Base-by-base conservation (phyloP, 2,329 filamentous ascomycete species). In the Dendrostoma leiphaemia region DNA sequence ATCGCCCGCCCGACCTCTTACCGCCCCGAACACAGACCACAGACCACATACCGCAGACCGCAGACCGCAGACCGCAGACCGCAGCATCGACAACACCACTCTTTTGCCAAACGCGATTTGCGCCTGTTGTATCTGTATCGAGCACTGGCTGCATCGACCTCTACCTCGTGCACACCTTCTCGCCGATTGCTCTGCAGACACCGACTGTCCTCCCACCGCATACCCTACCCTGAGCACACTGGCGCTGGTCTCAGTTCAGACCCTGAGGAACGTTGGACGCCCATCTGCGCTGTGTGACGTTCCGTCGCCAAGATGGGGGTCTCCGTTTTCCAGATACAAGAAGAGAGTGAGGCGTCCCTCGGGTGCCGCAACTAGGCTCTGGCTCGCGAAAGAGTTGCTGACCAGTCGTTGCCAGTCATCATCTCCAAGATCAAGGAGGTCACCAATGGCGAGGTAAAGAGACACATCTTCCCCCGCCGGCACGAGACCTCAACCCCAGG, bases 321-420 rank as follows among this genome's bases (percentile, higher is more conserved):
- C 72, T 96, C 91, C 61, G 83, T 92, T 65, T 88, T 96, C 67
- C 85, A 91, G 68, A 85, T 91, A 66, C 91, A 96, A 79, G 87
- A 86, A 64, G 85, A 90, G 61, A 79, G 88, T 90, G 73, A 71
- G 82, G n/a, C 65, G 50, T 4, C 17, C 15, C 40, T 19, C 17
- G 19, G 9, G 23, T 40, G 29, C n/a, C 32, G n/a, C 2, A 13
- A 17, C 6, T 21, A 12, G 26, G 9, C 10, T 17, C 24, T 51
- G n/a, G 32, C 34, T 47, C 17, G 6, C 32, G n/a, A n/a, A 28
- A 6, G 6, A 23, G 31, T 24, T 55, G 48, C 49, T 43, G 15
- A 55, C 43, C 21, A 19, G 26, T 37, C 24, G 13, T 34, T 28
- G 29, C 59, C 64, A 90, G 89, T 88, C 63, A 86, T 93, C 58